Percentiles rank a stretch among this genome's conserved stretches.
Conservation (phyloP, 441 rosid species). For the Pelargonium citronellum region DNA sequence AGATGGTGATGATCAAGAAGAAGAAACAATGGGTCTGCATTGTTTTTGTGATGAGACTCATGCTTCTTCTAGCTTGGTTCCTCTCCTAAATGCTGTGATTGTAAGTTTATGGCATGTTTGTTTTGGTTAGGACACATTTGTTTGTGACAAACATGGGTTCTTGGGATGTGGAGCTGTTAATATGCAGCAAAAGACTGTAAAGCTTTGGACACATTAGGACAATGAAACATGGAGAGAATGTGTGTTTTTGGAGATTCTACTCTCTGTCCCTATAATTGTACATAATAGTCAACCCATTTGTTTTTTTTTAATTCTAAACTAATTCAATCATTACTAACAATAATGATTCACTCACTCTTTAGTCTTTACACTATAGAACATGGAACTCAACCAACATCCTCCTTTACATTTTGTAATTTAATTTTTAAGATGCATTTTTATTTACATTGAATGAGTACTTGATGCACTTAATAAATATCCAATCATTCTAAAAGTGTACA, state of each 20-base stretch:
- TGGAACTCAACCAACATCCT: no score
- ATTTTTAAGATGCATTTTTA: no score
- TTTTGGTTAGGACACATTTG: conserved; percentile 15
- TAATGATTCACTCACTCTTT: conserved; percentile 2
- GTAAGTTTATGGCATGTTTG: conserved; percentile 27
- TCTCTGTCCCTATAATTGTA: conserved; percentile 17
- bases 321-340: neutral
- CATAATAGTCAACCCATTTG: conserved; percentile 32
- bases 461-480: no score
- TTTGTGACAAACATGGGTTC: no score
- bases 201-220: conserved; percentile 67
- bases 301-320: neutral
- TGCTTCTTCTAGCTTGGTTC: no score
- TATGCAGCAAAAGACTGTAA: conserved; percentile 46
- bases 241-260: conserved; percentile 45
- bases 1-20: conserved; percentile 19
- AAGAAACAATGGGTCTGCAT: conserved; percentile 32
- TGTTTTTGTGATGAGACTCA: neutral
- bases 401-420: no score
- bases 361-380: neutral
- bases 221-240: conserved; percentile 81
- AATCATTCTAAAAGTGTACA: no score
- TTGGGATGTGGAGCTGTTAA: conserved; percentile 54
- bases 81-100: no score
- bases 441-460: no score